Evolutionary conservation across 208 protist genomes (phyloP), one percentile per base, ranked within the genome.

Genomic region (Histomonas meleagridis): DNA sequence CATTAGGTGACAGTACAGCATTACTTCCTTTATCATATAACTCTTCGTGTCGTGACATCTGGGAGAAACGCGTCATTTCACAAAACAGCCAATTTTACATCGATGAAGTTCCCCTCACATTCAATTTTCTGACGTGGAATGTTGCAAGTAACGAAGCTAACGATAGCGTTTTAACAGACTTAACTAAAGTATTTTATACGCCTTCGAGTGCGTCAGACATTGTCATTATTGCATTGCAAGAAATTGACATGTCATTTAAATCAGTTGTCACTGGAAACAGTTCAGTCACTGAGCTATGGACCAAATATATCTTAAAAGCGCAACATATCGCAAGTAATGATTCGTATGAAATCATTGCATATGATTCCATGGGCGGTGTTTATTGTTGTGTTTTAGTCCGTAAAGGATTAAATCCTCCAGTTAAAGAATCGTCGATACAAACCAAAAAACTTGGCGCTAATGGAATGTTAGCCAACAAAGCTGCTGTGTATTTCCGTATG

Each of bases 231-330:
- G 70, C 70, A 51, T 49, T 79, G 9, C 70, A 79, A 51, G 70
- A 79, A 51, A 79, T 79, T 9, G 70, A 79, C 21, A 79, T 79
- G 70, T 79, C 70, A 23, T 18, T 79, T 16, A 79, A 79, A 51
- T 79, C 70, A 9, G 70, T 79, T n/a, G 70, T 79, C 28, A 79
- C 70, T 32, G 70, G 70, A n/a, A 79, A 51, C 70, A 79, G 38
- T 35, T 55, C 51, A 9, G 38, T 49, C n/a, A 28, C 70, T 0
- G 40, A 46, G 4, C 4, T n/a, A 21, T 79, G 70, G 70, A 79
- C 38, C 0, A 35, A 79, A n/a, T 7, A 49, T 5, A 35, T 79
- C 0, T 46, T 40, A 43, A 32, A 18, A 43, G 65, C 65, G 1
- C 65, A 72, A 28, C 70, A 79, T 49, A 14, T 46, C 46, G 28